Conservation (phyloP, 192 early-diverging fungal genomes). For the Backusella tuberculispora region DNA sequence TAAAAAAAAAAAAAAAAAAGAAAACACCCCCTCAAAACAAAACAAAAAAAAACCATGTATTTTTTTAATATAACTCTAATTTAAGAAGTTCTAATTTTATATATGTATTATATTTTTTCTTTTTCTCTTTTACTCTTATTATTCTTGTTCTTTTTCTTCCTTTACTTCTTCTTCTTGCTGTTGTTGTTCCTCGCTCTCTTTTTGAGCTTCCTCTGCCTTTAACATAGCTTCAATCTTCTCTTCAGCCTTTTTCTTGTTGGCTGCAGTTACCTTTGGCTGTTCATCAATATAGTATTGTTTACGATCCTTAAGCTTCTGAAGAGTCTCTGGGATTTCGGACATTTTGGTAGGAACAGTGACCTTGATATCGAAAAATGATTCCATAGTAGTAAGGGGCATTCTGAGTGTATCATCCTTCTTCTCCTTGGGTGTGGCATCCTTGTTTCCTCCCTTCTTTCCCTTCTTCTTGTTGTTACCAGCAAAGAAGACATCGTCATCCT, state of each 20-base stretch:
- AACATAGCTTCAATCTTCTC: conserved; percentile 77
- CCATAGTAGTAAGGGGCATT: conserved; percentile 77
- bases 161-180: background rate
- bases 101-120: background rate
- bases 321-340: conserved; percentile 68
- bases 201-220: conserved; percentile 12
- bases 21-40: background rate
- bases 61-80: background rate
- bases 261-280: conserved; percentile 76
- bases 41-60: background rate
- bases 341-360: conserved; percentile 77
- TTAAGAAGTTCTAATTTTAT: background rate
- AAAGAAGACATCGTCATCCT: conserved; percentile 82
- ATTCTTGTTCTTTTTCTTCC: background rate
- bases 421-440: conserved; percentile 55
- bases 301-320: conserved; percentile 73
- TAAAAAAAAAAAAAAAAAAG: background rate
- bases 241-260: conserved; percentile 89
- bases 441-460: conserved; percentile 66
- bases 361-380: conserved; percentile 80
- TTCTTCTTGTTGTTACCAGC: conserved; percentile 48
- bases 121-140: background rate
- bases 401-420: conserved; percentile 53
- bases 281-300: conserved; percentile 74
- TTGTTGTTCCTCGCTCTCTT: background rate